These are phyloP conservation scores for Metarhizium guizhouense DNA, from an alignment of 2,329 filamentous ascomycete genomes.

Conservation along the genomic window DNA sequence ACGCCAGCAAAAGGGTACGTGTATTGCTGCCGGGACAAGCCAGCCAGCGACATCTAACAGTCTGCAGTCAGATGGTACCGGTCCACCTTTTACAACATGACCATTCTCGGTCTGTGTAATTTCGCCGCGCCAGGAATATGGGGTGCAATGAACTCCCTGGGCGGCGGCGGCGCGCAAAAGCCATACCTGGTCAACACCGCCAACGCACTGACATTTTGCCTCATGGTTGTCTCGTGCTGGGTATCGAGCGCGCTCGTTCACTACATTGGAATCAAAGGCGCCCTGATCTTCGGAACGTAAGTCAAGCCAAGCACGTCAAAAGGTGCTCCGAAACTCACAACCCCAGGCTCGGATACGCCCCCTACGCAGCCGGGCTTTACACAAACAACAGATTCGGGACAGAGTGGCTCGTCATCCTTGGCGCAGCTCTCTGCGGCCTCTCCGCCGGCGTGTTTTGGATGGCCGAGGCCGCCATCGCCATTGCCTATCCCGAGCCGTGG, in stretches of 20 bases:
- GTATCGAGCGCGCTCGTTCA: conserved; percentile 55
- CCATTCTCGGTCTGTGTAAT: conserved; percentile 62
- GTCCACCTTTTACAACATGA: conserved; percentile 64
- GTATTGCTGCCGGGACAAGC: neutral
- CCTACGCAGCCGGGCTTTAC: conserved; percentile 63
- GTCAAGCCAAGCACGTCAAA: conserved; percentile 13
- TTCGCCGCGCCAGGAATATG: conserved; percentile 64
- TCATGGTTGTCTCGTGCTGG: conserved; percentile 65
- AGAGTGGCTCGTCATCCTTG: conserved; percentile 61
- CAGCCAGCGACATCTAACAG: too few relatives aligned
- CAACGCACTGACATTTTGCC: conserved; percentile 62
- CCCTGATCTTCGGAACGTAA: conserved; percentile 60
- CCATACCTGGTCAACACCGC: conserved; percentile 62
- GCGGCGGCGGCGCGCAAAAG: conserved; percentile 56
- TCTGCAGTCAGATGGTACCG: conserved; percentile 56
- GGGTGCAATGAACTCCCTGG: conserved; percentile 65
- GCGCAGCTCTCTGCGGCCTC: conserved; percentile 59
- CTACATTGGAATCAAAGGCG: conserved; percentile 61
- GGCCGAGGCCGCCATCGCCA: conserved; percentile 64
- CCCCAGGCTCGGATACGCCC: conserved; percentile 51
- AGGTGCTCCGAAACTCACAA: neutral
- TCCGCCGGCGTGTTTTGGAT: conserved; percentile 69
- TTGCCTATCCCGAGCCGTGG: conserved; percentile 62
- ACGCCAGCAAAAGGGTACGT: neutral
- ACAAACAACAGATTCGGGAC: conserved; percentile 61